Conservation (phyloP, 176 grass and related monocot species). For the Eremochloa ophiuroides region DNA sequence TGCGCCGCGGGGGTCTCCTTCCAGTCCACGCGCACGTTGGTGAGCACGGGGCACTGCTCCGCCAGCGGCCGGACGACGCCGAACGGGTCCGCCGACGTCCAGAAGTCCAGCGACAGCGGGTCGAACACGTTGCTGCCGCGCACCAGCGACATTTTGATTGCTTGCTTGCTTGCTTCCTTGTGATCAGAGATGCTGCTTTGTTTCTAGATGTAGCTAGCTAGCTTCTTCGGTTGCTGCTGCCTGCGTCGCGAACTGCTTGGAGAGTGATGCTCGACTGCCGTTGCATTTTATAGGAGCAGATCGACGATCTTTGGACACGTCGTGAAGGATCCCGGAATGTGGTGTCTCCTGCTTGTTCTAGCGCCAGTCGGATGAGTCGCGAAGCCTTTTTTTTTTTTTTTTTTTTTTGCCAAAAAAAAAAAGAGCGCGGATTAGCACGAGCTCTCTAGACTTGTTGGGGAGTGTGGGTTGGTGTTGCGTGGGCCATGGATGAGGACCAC, state of each 20-base stretch:
- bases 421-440: not conserved
- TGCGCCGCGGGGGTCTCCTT: conserved; percentile 52
- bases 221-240: not conserved
- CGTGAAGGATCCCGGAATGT: conserved; percentile 5
- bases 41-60: conserved; percentile 31
- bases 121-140: conserved; percentile 39
- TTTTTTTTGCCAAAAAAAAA: too few relatives aligned
- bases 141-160: conserved; percentile 20
- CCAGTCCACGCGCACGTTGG: conserved; percentile 62
- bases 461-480: not conserved
- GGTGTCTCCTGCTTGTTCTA: conserved; percentile 7
- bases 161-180: not conserved
- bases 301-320: not conserved
- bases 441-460: not conserved
- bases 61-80: conserved; percentile 36
- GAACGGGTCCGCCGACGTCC: conserved; percentile 34
- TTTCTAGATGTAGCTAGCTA: not conserved
- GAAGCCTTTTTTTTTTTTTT: not conserved
- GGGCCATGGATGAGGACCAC: not conserved
- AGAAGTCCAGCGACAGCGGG: conserved; percentile 42
- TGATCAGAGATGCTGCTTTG: not conserved
- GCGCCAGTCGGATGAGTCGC: not conserved
- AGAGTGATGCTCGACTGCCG: not conserved
- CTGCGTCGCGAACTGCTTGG: not conserved
- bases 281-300: not conserved